A percentile compares a stretch with the other conserved stretches of the same genome.
Evolutionary conservation across 2,329 filamentous ascomycete species (phyloP).

Genomic region (Aspergillus udagawae): DNA sequence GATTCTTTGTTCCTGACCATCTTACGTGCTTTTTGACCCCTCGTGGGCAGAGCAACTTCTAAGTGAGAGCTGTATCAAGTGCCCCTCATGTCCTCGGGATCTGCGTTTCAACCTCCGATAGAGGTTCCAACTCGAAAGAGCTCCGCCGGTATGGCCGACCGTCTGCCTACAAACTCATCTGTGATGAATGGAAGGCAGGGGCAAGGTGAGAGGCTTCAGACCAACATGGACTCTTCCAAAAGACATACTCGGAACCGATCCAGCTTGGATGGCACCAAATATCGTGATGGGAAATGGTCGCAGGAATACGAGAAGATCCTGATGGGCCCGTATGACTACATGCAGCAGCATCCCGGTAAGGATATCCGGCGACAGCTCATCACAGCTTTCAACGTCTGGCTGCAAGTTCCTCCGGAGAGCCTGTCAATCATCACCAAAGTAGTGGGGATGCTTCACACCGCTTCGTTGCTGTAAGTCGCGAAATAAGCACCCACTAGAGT

Average conservation of each 20-base stretch:
- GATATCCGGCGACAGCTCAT: slow-evolving; percentile 44
- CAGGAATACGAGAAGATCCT: slow-evolving; percentile 41
- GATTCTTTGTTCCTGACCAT: background rate
- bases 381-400: slow-evolving; percentile 43
- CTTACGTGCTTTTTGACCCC: background rate
- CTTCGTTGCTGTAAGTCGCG: slow-evolving; percentile 39
- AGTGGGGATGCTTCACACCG: slow-evolving; percentile 44
- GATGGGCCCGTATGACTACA: slow-evolving; percentile 44
- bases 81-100: slow-evolving; percentile 20
- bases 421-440: slow-evolving; percentile 42
- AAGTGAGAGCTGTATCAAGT: background rate
- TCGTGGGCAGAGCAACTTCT: background rate
- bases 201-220: slow-evolving; percentile 46
- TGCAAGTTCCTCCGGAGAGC: slow-evolving; percentile 39
- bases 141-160: slow-evolving; percentile 52
- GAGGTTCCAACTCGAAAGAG: slow-evolving; percentile 71
- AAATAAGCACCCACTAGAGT: too few relatives aligned
- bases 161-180: slow-evolving; percentile 6
- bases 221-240: slow-evolving; percentile 18
- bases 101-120: slow-evolving; percentile 53
- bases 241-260: slow-evolving; percentile 34
- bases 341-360: slow-evolving; percentile 43
- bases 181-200: slow-evolving; percentile 8
- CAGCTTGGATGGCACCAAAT: slow-evolving; percentile 37
- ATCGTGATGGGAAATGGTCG: slow-evolving; percentile 35